Evolutionary conservation across 768 basidiomycete genomes (phyloP), one percentile per base, ranked within the genome.

Genomic region (Lyophyllum shimeji): DNA sequence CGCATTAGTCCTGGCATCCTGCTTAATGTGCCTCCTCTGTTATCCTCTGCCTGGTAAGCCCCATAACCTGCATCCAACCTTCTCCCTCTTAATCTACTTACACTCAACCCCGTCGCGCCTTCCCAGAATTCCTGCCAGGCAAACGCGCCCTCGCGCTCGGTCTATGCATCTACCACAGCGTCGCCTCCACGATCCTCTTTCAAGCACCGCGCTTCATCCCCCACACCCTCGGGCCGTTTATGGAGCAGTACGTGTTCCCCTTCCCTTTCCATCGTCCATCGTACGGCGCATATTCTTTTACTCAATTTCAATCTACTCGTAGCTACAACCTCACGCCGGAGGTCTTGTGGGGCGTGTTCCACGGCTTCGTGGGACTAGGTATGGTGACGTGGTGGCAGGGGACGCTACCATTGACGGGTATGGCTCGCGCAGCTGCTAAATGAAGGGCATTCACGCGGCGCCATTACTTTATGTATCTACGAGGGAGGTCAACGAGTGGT

Each of bases 331-430:
- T 89, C 23, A 90, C 89, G 0, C 91, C 91, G 0, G 91, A 93
- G 67, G 66, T 74, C 24, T 70, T 83, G 1, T 92, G 90, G 90
- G 90, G 89, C 0, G 80, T 77, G 6, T 63, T 82, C 18, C 91
- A 93, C 60, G 91, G 91, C 17, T 17, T 89, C 45, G 55, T 93
- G 31, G 86, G 90, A 11, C 69, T 93, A 6, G 80, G 78, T 50
- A 86, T 93, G 78, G 81, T 88, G 7, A 67, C 81, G 2, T 93
- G 91, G 91, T 93, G 91, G 91, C 91, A 93, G 71, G 74, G 67
- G 17, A 93, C 90, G 1, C 72, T 91, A 47, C 80, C 75, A 31
- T 71, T 82, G 37, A 74, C 80, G 24, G 71, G 70, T 21, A 69
- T 78, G 63, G 69, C 76, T 29, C 71, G 76, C 21, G 68, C 45